Conservation (phyloP, 2,329 filamentous ascomycete genomes). For the Neocucurbitaria cava region DNA sequence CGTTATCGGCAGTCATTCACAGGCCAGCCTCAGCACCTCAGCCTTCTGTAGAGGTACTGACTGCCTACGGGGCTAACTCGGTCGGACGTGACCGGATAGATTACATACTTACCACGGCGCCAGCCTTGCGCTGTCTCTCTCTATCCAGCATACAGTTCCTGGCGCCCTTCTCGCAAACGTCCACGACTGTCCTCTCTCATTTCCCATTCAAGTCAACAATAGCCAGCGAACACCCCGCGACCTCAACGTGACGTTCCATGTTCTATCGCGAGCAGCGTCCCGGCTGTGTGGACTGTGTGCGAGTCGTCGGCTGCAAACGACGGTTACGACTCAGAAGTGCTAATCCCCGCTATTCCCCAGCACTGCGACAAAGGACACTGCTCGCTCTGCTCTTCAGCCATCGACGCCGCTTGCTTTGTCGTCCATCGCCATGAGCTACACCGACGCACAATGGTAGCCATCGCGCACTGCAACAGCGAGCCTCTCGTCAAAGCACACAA, state of each 20-base stretch:
- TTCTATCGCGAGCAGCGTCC: background rate
- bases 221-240: background rate
- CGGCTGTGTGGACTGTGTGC: background rate
- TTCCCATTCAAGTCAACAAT: background rate
- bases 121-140: slow-evolving; percentile 1
- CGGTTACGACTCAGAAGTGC: slow-evolving; percentile 15
- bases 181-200: background rate
- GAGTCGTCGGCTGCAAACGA: slow-evolving; percentile 25
- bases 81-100: slow-evolving; percentile 8
- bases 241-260: background rate
- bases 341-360: slow-evolving; percentile 27
- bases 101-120: slow-evolving; percentile 7
- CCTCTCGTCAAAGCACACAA: slow-evolving; percentile 1
- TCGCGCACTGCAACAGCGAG: slow-evolving; percentile 2
- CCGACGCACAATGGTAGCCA: slow-evolving; percentile 9
- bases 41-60: no score
- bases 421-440: slow-evolving; percentile 8
- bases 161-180: background rate
- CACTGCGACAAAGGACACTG: slow-evolving; percentile 23
- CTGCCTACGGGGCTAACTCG: slow-evolving; percentile 17
- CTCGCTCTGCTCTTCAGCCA: slow-evolving; percentile 6
- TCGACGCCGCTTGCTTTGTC: slow-evolving; percentile 11
- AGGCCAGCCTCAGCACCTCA: slow-evolving; percentile 1
- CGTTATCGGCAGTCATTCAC: slow-evolving; percentile 14
- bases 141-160: background rate